Evolutionary conservation across 2,329 filamentous ascomycete species (phyloP).

Genomic region (Pseudopithomyces maydicus): DNA sequence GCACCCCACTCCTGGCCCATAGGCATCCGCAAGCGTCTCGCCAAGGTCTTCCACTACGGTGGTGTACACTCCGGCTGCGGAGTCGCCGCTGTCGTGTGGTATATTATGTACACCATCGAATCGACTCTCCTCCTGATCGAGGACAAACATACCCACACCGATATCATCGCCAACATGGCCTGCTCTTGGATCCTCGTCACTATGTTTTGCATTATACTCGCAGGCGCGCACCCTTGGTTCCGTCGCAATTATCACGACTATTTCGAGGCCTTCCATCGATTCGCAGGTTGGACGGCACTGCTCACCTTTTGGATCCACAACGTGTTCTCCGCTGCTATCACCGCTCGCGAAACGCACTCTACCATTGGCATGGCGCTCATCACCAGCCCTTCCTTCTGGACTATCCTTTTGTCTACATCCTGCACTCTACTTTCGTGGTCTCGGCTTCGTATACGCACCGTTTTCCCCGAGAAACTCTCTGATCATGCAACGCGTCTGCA

Average conservation of each 20-base stretch:
- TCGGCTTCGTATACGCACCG: background rate
- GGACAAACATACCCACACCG: background rate
- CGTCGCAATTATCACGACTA: background rate
- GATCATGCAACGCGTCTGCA: background rate
- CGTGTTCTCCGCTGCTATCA: conserved; percentile 1
- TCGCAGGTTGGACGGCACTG: background rate
- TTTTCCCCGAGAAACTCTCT: conserved; percentile 1
- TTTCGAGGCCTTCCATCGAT: conserved; percentile 3
- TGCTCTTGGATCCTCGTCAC: conserved; percentile 1
- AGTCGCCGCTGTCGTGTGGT: conserved; percentile 3
- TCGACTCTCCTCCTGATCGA: background rate
- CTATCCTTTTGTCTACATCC: background rate
- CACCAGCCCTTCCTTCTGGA: background rate
- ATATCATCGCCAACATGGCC: background rate
- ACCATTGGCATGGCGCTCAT: background rate
- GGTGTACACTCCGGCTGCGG: background rate
- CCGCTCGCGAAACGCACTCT: background rate
- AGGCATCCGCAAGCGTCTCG: background rate
- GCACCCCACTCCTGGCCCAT: background rate
- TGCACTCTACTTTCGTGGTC: background rate
- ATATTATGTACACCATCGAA: conserved; percentile 1
- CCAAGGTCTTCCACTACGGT: conserved; percentile 3
- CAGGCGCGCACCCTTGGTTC: background rate
- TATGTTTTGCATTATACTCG: background rate
- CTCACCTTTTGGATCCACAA: conserved; percentile 1